Base-by-base conservation (phyloP, 768 basidiomycete genomes). In the Collybia nuda region DNA sequence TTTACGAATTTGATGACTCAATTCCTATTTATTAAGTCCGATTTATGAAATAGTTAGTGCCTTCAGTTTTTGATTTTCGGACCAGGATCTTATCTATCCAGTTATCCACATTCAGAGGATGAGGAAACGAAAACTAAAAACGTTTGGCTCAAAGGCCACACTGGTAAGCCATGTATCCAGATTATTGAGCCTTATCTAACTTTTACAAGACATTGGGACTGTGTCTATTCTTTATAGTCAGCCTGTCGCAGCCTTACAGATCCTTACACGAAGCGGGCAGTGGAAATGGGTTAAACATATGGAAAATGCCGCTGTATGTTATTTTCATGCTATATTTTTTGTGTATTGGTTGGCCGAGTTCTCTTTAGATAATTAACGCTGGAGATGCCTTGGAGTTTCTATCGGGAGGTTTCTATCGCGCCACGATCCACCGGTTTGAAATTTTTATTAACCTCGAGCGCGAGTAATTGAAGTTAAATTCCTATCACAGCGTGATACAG, bases 81-180 rank as follows among this genome's bases (percentile, higher is more conserved):
- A 26, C 24, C 24, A 26, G 7, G 24, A 3, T 26, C 24, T 26
- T 26, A 26, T 26, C 4, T 26, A 1, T 19, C 7, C 41, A 78
- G 76, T 58, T 75, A 70, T 54, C 75, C 73, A 2, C 70, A 74
- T 22, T 62, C 68, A 2, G 59, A 67, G 23, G 73, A 75, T 7
- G 76, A 78, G 5, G 78, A 79, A 50, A 43, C 52, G 18, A 69
- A 69, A 42, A 64, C 73, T 0, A 74, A 74, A n/a, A 67, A 76
- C 44, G 72, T 80, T 5, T 80, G 77, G 77, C 55, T 79, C 26
- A 79, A 80, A 51, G 76, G 76, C 1, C 77, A 77, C 45, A 74
- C 72, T 7, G 75, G 75, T 72, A 50, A 3, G 47, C 37, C 18
- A 15, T 44, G 8, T 19, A 35, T 5, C n/a, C 22, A 5, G 11